These are phyloP conservation scores for Hortiboletus rubellus DNA, from an alignment of 1,284 basidiomycete species.

Conservation along the genomic window DNA sequence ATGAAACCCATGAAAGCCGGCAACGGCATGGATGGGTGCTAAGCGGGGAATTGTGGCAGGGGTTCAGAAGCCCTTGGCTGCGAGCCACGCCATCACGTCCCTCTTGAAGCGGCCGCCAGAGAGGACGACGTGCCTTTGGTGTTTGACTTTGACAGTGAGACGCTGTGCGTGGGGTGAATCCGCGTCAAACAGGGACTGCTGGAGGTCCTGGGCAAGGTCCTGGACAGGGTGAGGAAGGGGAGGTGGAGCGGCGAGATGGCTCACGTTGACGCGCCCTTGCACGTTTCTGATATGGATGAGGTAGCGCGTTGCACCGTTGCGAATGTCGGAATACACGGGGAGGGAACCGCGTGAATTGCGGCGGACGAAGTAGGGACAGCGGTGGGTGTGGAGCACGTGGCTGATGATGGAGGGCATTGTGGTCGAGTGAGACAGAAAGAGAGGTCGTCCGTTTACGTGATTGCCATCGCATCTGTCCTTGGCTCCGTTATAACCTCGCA, in stretches of 20 bases:
- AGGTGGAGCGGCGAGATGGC: slow-evolving; percentile 7
- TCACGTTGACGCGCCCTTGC: slow-evolving; percentile 44
- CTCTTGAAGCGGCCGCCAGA: slow-evolving; percentile 60
- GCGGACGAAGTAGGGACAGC: slow-evolving; percentile 55
- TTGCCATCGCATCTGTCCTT: background rate
- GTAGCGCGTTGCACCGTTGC: slow-evolving; percentile 59
- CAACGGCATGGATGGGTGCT: slow-evolving; percentile 9
- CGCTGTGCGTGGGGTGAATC: slow-evolving; percentile 47
- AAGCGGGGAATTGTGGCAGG: slow-evolving; percentile 6
- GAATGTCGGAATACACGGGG: slow-evolving; percentile 71
- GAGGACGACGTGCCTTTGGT: slow-evolving; percentile 52
- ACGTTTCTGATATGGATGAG: slow-evolving; percentile 51
- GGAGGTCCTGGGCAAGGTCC: slow-evolving; percentile 55
- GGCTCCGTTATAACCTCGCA: slow-evolving; percentile 5
- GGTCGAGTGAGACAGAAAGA: background rate
- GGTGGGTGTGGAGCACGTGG: slow-evolving; percentile 20
- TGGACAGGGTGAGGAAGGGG: slow-evolving; percentile 25
- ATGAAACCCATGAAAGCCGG: slow-evolving; percentile 23
- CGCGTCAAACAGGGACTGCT: slow-evolving; percentile 45
- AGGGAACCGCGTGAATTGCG: slow-evolving; percentile 64
- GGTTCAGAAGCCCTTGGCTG: slow-evolving; percentile 54
- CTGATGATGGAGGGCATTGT: slow-evolving; percentile 15
- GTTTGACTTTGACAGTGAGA: slow-evolving; percentile 47
- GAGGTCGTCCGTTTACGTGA: slow-evolving; percentile 20
- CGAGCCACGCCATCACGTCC: slow-evolving; percentile 58